These are phyloP conservation scores for Oryza officinalis DNA, from an alignment of 176 grass and related monocot genomes.

Conservation along the genomic window DNA sequence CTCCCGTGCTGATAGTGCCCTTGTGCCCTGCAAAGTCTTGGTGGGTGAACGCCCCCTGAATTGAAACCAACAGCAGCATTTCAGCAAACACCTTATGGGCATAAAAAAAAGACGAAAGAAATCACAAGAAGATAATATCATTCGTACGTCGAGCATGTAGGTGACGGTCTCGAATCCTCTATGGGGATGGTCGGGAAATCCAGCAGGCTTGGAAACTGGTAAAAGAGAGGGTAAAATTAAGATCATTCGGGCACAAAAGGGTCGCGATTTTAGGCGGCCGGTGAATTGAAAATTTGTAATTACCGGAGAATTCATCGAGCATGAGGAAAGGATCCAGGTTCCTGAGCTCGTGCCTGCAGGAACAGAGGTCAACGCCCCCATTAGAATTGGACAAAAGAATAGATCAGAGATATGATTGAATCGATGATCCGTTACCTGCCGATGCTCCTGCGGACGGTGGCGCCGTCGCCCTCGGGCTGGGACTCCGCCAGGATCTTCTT, in stretches of 20 bases:
- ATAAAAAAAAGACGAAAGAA: neutral
- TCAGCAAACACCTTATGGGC: slow-evolving; percentile 48
- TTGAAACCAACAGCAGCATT: neutral
- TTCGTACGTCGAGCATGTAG: slow-evolving; percentile 77
- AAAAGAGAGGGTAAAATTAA: neutral
- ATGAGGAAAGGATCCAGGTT: slow-evolving; percentile 81
- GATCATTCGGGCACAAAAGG: neutral
- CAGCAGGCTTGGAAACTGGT: slow-evolving; percentile 63
- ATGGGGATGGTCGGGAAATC: slow-evolving; percentile 84
- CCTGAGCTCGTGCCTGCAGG: slow-evolving; percentile 61
- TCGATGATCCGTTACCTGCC: slow-evolving; percentile 46
- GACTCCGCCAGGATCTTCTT: slow-evolving; percentile 70
- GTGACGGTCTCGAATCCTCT: slow-evolving; percentile 89
- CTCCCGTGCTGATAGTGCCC: slow-evolving; percentile 66
- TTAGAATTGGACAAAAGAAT: neutral
- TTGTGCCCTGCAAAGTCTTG: slow-evolving; percentile 86
- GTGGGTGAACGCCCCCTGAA: slow-evolving; percentile 77
- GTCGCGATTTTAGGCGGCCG: neutral
- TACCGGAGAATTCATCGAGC: slow-evolving; percentile 77
- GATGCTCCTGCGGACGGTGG: slow-evolving; percentile 81
- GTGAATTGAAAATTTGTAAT: neutral
- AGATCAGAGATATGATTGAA: neutral
- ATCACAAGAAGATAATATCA: neutral
- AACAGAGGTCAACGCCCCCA: neutral
- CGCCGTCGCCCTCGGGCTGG: slow-evolving; percentile 74